These are phyloP conservation scores for Umbelopsis vinacea DNA, from an alignment of 192 early-diverging fungal genomes.

Conservation along the genomic window DNA sequence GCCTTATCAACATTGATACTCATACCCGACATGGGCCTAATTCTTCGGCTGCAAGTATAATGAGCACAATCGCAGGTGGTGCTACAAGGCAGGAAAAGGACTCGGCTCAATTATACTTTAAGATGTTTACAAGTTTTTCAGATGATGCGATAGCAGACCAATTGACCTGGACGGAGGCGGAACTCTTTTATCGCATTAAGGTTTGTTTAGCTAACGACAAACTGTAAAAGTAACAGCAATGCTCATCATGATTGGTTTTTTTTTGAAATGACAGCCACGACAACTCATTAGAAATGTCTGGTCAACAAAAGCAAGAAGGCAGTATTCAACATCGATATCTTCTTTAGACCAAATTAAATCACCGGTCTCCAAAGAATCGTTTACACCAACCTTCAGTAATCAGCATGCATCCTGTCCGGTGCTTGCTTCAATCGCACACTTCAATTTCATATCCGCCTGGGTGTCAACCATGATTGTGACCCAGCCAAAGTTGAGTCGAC, in stretches of 20 bases:
- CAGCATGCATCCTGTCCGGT: slow-evolving; percentile 33
- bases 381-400: neutral
- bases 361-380: slow-evolving; percentile 2
- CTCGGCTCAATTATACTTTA: neutral
- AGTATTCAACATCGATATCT: slow-evolving; percentile 22
- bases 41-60: slow-evolving; percentile 24
- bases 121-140: slow-evolving; percentile 58
- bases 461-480: slow-evolving; percentile 68
- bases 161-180: slow-evolving; percentile 65
- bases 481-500: slow-evolving; percentile 61
- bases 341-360: slow-evolving; percentile 11
- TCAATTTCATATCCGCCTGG: slow-evolving; percentile 78
- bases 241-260: neutral
- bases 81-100: neutral
- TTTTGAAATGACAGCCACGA: slow-evolving; percentile 47
- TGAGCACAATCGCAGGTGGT: slow-evolving; percentile 1
- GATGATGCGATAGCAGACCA: slow-evolving; percentile 66
- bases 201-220: slow-evolving; percentile 35
- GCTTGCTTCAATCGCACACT: slow-evolving; percentile 68
- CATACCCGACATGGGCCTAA: slow-evolving; percentile 15
- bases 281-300: slow-evolving; percentile 66
- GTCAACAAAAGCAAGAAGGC: slow-evolving; percentile 43
- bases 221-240: neutral
- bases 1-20: slow-evolving; percentile 7
- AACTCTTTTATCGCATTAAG: slow-evolving; percentile 68